Base-by-base conservation (phyloP, 805 yeast species). In the Nematodospora valgi region DNA sequence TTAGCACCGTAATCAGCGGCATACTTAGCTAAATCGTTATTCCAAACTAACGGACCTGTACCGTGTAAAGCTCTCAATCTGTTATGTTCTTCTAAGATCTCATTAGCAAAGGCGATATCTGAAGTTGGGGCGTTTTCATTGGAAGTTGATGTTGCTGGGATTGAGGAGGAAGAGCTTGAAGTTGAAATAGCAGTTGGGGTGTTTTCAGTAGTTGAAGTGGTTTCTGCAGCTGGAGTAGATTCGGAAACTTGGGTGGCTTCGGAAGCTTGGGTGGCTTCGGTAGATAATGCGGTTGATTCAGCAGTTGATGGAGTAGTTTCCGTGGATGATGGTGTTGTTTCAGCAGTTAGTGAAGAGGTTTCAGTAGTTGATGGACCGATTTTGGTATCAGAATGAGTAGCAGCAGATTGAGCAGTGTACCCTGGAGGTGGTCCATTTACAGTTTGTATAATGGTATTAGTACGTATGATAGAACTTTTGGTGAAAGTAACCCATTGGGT, bases 1-100 rank as follows among this genome's bases (percentile, higher is more conserved):
- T 64, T 67, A 9, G 74, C 65, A 15, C 87, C 85, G 48, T 72
- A 78, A 29, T 54, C 46, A 12, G 60, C 58, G 30, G 68, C 69
- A 34, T 48, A 65, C 24, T 56, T 39, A 17, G 62, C 62, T 41
- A 66, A 55, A 8, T 51, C 43, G 13, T 45, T 25, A 44, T 62
- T 52, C 72, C 72, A 66, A 3, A 39, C 26, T 36, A 66, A 50
- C 15, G 47, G 40, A 30, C 41, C 54, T n/a, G 55, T 54, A 15
- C 54, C 56, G 34, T 52, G 65, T 44, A 56, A 61, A 35, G 54
- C 68, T 58, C 70, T 58, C 49, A 59, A 55, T 5, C 10, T 41
- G 46, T 66, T 66, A 51, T 65, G 70, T 22, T 51, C 66, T 13
- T 27, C 40, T 38, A 67, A 54, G 28, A 66, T 62, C 5, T 44